Percentiles rank a stretch among this genome's conserved stretches.
Conservation (phyloP, 768 basidiomycete species). For the Phanerochaete carnosa region DNA sequence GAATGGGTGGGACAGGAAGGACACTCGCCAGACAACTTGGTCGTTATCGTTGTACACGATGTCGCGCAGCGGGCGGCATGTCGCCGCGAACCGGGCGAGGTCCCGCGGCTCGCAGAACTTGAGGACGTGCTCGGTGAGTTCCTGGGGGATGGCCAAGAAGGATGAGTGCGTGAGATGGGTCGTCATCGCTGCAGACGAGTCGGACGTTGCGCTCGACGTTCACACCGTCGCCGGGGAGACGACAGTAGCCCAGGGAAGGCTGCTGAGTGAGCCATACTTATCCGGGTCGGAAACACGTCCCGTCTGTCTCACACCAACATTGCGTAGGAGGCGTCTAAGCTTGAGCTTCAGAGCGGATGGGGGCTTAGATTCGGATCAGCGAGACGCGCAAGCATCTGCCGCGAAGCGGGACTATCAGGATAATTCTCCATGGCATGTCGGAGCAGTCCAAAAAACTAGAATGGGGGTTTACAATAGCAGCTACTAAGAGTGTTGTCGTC, state of each 20-base stretch:
- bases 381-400: too few relatives aligned
- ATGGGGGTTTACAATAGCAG: too few relatives aligned
- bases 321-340: background rate
- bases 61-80: slow-evolving; percentile 44
- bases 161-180: background rate
- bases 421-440: too few relatives aligned
- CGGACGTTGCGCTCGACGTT: background rate
- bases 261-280: background rate
- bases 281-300: background rate
- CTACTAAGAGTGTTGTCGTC: too few relatives aligned
- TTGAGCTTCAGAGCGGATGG: too few relatives aligned
- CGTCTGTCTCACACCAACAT: background rate
- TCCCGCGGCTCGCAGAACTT: slow-evolving; percentile 51
- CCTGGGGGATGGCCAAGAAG: slow-evolving; percentile 42
- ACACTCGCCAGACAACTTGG: slow-evolving; percentile 64
- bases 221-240: background rate
- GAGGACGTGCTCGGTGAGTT: slow-evolving; percentile 59
- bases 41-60: slow-evolving; percentile 50
- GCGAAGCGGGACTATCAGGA: too few relatives aligned
- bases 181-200: background rate
- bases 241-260: background rate
- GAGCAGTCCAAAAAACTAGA: too few relatives aligned
- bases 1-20: slow-evolving; percentile 57
- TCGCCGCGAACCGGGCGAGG: slow-evolving; percentile 55
- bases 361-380: too few relatives aligned